Base-by-base conservation (phyloP, 192 early-diverging fungal species). In the Pilobolus umbonatus region DNA sequence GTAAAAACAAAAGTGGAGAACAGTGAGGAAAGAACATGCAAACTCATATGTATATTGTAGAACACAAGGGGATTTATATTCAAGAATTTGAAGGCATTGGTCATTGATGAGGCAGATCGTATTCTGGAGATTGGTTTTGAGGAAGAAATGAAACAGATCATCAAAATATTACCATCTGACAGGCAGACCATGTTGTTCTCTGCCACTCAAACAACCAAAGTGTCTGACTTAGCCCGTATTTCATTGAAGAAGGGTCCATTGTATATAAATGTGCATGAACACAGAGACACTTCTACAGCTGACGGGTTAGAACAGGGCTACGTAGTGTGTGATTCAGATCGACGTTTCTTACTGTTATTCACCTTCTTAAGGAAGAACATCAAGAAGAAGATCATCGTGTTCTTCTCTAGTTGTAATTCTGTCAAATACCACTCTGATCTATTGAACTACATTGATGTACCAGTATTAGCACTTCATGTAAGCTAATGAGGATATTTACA, bases 161-260 rank as follows among this genome's bases (percentile, higher is more conserved):
- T 99, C 69, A 94, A 92, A 71, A 78, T 95, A 44, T 77, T 99
- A 52, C 96, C 96, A 15, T 75, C 79, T 65, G 90, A 88, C 57
- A 94, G 97, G 56, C 97, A 99, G 71, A 89, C 94, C 26, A 91
- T 97, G 94, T 80, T 99, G 38, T 99, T 99, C 69, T 99, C 97
- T 26, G 97, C 97, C 26, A 99, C 97, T 9, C 95, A 98, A 73
- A 98, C 97, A 1, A 98, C 96, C 43, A 97, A 98, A 78, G 96
- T 99, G 52, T 88, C 89, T 61, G 97, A 98, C 70, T 81, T 99
- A 15, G 97, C 96, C 24, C 85, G 97, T 56, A 92, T 99, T n/a
- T 98, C 97, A 34, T 78, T 99, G 38, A 93, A 93, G 75, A 88
- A 92, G 63, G 87, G 92, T 24, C 97, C 97, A 15, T 72, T 99